Evolutionary conservation across 1,284 basidiomycete genomes (phyloP).

Genomic region (Golubevia sp.): DNA sequence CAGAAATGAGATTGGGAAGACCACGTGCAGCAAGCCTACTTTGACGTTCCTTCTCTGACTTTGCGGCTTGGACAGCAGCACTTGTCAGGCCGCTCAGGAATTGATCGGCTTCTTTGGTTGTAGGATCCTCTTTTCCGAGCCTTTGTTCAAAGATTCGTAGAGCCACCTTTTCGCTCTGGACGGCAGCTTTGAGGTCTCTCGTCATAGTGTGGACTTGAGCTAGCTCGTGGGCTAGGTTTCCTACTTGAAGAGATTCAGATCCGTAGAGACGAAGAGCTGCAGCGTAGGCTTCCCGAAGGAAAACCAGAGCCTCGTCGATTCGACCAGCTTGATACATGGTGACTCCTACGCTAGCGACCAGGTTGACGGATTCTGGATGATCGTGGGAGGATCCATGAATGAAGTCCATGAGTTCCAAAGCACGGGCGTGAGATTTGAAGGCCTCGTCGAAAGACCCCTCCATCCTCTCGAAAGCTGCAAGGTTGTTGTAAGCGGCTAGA

Average conservation of each 20-base stretch:
- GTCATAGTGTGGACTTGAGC: slow-evolving; percentile 51
- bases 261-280: slow-evolving; percentile 44
- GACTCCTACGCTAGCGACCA: slow-evolving; percentile 2
- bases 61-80: slow-evolving; percentile 49
- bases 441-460: slow-evolving; percentile 56
- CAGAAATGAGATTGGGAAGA: neutral
- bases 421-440: slow-evolving; percentile 46
- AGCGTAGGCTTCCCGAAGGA: slow-evolving; percentile 45
- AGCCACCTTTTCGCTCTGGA: slow-evolving; percentile 51
- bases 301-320: slow-evolving; percentile 37
- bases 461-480: slow-evolving; percentile 67
- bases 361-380: slow-evolving; percentile 50
- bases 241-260: slow-evolving; percentile 51
- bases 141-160: slow-evolving; percentile 48
- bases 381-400: slow-evolving; percentile 33
- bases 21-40: neutral
- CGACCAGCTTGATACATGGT: slow-evolving; percentile 44
- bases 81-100: slow-evolving; percentile 51
- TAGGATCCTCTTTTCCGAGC: slow-evolving; percentile 54
- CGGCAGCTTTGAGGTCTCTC: slow-evolving; percentile 52
- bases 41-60: slow-evolving; percentile 25
- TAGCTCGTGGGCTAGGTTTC: slow-evolving; percentile 54
- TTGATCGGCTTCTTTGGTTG: slow-evolving; percentile 51
- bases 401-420: slow-evolving; percentile 48
- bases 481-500: slow-evolving; percentile 67